Evolutionary conservation across 139 green algal species (phyloP).

Genomic region (Diplosphaera chodatii): DNA sequence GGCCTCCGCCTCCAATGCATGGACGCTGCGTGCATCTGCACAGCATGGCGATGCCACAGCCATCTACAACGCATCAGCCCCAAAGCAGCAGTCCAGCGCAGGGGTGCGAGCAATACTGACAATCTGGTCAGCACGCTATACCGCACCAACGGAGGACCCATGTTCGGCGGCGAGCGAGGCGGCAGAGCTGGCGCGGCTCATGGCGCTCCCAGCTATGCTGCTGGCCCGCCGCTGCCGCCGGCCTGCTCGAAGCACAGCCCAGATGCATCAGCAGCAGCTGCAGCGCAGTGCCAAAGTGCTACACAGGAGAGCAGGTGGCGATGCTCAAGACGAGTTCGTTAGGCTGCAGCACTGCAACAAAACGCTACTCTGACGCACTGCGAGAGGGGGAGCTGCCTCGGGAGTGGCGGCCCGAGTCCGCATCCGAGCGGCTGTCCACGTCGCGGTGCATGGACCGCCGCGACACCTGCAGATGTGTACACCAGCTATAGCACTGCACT

Average conservation of each 20-base stretch:
- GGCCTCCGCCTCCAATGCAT: not conserved
- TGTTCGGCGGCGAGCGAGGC: not conserved
- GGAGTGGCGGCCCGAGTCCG: not conserved
- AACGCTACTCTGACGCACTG: not conserved
- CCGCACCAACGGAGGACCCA: not conserved
- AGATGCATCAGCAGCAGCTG: too few relatives aligned
- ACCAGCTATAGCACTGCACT: not conserved
- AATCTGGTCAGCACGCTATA: too few relatives aligned
- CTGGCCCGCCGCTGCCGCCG: not conserved
- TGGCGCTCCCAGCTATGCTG: not conserved
- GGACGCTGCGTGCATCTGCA: not conserved
- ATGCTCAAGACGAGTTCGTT: too few relatives aligned
- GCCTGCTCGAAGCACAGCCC: too few relatives aligned
- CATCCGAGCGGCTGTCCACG: not conserved
- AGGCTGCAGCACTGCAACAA: too few relatives aligned
- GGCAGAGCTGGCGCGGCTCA: not conserved
- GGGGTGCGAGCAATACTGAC: too few relatives aligned
- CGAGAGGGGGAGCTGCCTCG: not conserved
- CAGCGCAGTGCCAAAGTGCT: too few relatives aligned
- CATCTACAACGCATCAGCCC: too few relatives aligned
- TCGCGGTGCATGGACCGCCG: not conserved
- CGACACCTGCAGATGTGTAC: constrained; percentile 3
- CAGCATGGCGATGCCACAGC: too few relatives aligned
- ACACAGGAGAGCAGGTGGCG: too few relatives aligned
- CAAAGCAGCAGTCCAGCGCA: too few relatives aligned